Percentiles rank a stretch among this genome's conserved stretches.
phyloP scores from a whole-genome alignment of 192 early-diverging fungal species.

The Mortierella claussenii region DNA sequence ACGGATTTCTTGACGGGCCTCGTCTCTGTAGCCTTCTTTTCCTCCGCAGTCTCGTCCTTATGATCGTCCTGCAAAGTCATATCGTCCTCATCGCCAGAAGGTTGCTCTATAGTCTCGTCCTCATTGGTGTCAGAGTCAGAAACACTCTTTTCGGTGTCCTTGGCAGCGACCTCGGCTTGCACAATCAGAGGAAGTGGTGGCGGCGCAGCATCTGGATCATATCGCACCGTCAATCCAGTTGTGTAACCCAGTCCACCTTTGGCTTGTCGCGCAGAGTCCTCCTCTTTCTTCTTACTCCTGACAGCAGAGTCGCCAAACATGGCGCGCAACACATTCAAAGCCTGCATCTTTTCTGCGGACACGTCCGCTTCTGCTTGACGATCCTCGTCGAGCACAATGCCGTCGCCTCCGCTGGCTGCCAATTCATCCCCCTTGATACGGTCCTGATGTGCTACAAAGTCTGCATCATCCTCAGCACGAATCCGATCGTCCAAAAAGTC shows the following conservation, averaged over 20 bases:
- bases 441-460: conserved; percentile 47
- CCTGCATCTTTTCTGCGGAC: conserved; percentile 56
- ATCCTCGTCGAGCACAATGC: conserved; percentile 48
- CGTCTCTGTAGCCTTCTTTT: not conserved
- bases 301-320: conserved; percentile 62
- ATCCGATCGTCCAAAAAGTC: conserved; percentile 61
- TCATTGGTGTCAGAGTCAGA: conserved; percentile 28
- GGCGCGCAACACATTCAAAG: conserved; percentile 58
- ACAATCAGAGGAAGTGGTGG: conserved; percentile 15
- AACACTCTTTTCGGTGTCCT: not conserved
- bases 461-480: conserved; percentile 32
- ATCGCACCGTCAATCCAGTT: conserved; percentile 51
- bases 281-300: conserved; percentile 50
- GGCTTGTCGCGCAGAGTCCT: conserved; percentile 37
- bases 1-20: conserved; percentile 37
- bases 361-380: conserved; percentile 51
- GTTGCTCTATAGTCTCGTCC: not conserved
- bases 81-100: not conserved
- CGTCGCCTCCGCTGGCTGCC: conserved; percentile 5
- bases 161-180: not conserved
- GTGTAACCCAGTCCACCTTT: conserved; percentile 47
- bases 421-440: conserved; percentile 19
- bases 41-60: not conserved
- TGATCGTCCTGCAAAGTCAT: not conserved
- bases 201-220: conserved; percentile 61